Evolutionary conservation across 2,329 filamentous ascomycete species (phyloP).

Genomic region (Monosporascus sp.): DNA sequence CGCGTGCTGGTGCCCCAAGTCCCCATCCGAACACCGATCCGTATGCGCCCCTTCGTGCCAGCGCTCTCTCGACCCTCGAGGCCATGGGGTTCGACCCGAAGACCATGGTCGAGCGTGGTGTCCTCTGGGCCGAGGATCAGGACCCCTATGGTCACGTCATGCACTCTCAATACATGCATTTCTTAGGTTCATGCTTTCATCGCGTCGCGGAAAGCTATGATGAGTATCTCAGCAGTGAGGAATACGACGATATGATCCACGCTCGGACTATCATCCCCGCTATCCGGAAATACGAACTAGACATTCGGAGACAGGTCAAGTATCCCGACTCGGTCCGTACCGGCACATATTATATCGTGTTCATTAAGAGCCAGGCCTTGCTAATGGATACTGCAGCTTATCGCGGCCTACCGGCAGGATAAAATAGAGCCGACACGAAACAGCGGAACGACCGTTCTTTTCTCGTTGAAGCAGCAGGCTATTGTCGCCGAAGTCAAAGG

Average conservation of each 20-base stretch:
- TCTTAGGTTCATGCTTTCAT: constrained; percentile 15
- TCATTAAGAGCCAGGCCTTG: too few species aligned
- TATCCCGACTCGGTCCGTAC: constrained; percentile 10
- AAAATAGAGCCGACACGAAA: constrained; percentile 13
- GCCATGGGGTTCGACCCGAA: constrained; percentile 12
- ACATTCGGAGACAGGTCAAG: constrained; percentile 16
- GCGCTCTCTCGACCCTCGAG: constrained; percentile 11
- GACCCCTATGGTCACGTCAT: constrained; percentile 22
- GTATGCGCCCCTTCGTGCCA: constrained; percentile 10
- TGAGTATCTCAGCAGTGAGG: constrained; percentile 16
- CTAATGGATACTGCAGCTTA: constrained; percentile 8
- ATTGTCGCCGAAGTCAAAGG: constrained; percentile 17
- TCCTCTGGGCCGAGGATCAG: constrained; percentile 21
- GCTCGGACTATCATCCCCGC: constrained; percentile 15
- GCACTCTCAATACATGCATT: constrained; percentile 19
- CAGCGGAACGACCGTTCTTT: constrained; percentile 9
- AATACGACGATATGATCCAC: constrained; percentile 19
- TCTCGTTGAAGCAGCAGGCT: constrained; percentile 17
- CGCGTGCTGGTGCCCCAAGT: constrained; percentile 8
- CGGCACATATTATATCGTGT: neutral
- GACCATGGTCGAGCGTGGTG: constrained; percentile 14
- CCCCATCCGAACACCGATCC: constrained; percentile 14
- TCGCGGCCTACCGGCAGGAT: constrained; percentile 13
- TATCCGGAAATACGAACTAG: constrained; percentile 14
- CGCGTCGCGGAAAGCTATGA: constrained; percentile 20